Conservation (phyloP, 2,329 filamentous ascomycete genomes). For the Pseudocercospora eumusae region DNA sequence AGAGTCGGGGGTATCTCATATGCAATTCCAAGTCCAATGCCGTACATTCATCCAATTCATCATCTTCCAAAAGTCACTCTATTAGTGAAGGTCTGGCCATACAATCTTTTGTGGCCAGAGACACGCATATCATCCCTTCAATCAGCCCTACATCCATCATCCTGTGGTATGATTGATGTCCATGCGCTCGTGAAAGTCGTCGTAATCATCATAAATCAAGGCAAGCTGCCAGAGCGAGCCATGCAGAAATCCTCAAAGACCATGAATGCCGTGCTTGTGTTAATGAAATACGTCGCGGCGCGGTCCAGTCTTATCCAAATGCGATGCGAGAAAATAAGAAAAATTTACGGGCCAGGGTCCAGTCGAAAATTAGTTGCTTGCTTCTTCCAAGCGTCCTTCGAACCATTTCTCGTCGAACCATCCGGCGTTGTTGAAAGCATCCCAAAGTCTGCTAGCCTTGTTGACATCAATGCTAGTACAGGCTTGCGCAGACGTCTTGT, state of each 20-base stretch:
- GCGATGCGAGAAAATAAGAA: background rate
- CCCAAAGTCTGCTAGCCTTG: conserved; percentile 92
- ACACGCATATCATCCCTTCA: conserved; percentile 12
- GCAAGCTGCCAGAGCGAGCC: conserved; percentile 21
- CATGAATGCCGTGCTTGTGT: conserved; percentile 18
- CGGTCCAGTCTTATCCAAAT: background rate
- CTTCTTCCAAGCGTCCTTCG: conserved; percentile 24
- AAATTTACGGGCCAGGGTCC: conserved; percentile 1
- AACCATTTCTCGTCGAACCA: conserved; percentile 38
- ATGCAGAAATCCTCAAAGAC: conserved; percentile 8
- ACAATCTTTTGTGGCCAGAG: conserved; percentile 8
- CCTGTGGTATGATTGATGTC: conserved; percentile 13
- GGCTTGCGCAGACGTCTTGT: conserved; percentile 93
- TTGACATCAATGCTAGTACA: conserved; percentile 99
- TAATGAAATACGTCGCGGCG: background rate
- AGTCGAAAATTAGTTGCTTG: background rate
- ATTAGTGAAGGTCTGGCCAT: background rate
- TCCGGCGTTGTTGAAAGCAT: conserved; percentile 69
- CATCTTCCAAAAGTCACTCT: background rate
- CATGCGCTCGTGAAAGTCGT: conserved; percentile 12
- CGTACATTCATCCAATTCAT: conserved; percentile 18
- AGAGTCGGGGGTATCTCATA: conserved; percentile 20
- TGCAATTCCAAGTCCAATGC: conserved; percentile 9
- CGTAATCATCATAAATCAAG: conserved; percentile 16
- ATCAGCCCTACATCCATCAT: background rate